A percentile compares a stretch with the other conserved stretches of the same genome.
Evolutionary conservation across 805 yeast species (phyloP).

Genomic region (Spathaspora sp.): DNA sequence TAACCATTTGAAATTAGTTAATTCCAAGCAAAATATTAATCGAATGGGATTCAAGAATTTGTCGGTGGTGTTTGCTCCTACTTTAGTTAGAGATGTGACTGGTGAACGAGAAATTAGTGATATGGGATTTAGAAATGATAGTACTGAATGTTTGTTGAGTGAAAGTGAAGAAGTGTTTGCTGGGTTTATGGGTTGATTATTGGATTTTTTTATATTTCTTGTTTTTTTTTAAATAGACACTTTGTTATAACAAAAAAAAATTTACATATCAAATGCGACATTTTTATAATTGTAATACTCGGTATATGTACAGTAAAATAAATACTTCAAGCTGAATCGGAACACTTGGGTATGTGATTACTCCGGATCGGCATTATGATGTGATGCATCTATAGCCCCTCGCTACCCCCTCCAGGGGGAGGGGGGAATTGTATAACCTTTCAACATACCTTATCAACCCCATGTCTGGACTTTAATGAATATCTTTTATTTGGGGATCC

Average conservation of each 20-base stretch:
- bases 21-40: constrained; percentile 50
- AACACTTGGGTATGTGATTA: too few species aligned
- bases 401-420: too few species aligned
- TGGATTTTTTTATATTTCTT: not conserved
- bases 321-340: not conserved
- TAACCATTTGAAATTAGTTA: constrained; percentile 62
- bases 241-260: constrained; percentile 1
- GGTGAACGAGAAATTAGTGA: constrained; percentile 84
- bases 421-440: too few species aligned
- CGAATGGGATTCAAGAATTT: constrained; percentile 82
- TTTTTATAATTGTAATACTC: not conserved
- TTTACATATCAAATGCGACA: not conserved
- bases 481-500: constrained; percentile 67
- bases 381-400: too few species aligned
- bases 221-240: not conserved
- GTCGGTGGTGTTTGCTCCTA: constrained; percentile 93
- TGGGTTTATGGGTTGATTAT: constrained; percentile 7
- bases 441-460: not conserved
- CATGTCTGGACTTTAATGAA: constrained; percentile 23
- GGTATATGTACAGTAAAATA: not conserved
- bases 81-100: constrained; percentile 71
- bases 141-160: constrained; percentile 67
- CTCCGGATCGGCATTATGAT: too few species aligned
- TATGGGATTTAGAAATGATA: constrained; percentile 74
- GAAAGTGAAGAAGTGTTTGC: constrained; percentile 41